Base-by-base conservation (phyloP, 148 eudicot genomes). In the Gaultheria prostrata region DNA sequence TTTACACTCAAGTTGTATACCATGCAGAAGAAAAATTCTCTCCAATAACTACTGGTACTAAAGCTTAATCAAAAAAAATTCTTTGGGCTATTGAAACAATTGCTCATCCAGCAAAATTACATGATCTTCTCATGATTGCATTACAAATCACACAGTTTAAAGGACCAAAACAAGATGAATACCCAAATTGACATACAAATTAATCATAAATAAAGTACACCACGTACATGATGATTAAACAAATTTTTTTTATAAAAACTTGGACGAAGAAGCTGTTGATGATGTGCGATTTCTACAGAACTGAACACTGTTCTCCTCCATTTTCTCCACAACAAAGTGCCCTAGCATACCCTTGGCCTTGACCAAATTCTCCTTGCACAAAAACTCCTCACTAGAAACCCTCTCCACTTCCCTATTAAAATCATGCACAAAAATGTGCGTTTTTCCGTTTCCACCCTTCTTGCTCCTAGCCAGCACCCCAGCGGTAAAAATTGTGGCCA, bases 371-470 rank as follows among this genome's bases (percentile, higher is more conserved):
- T 93, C 95, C 86, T 85, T 89, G 24, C 97, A 93, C 80, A 93
- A 84, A 30, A 93, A 93, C 89, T 92, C 93, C 45, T 93, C 92
- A 56, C 93, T 90, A 0, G 90, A 77, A 26, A 85, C 78, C 54
- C 87, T 89, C 56, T 93, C 93, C 24, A 88, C 88, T 49, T 86
- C 81, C 82, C 86, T 72, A 24, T 92, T 89, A 45, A 88, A 92
- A 53, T 93, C 95, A 49, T 93, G 97, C 56, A 93, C 95, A 35
- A 93, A 92, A 0, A 93, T 86, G 51, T 93, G 97, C 0, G 97
- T 92, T 49, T 89, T 91, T 3, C 82, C 77, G n/a, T 88, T 88
- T 14, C 89, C 90, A 1, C 89, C 90, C 65, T 85, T 91, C 86
- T 92, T 93, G 87, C 95, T 92, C 81, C 97, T 79, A 5, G 95